phyloP scores from a whole-genome alignment of 2,329 filamentous ascomycete species.

The Harringtonia lauricola region DNA sequence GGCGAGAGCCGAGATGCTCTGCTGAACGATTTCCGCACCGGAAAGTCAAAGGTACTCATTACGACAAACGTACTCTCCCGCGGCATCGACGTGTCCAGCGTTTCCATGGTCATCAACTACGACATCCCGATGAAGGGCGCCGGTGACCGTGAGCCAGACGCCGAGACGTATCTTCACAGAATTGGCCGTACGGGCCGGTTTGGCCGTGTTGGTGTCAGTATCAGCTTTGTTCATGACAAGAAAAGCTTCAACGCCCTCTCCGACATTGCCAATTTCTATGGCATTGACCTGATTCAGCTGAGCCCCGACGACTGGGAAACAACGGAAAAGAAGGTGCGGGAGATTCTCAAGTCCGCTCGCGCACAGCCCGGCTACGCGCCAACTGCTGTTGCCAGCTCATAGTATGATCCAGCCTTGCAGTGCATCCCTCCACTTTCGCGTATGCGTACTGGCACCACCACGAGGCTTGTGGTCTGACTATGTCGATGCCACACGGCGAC shows the following conservation, averaged over 20 bases:
- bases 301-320: slow-evolving; percentile 84
- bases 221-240: slow-evolving; percentile 86
- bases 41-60: slow-evolving; percentile 89
- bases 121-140: slow-evolving; percentile 66
- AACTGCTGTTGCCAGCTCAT: slow-evolving; percentile 7
- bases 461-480: too few relatives aligned
- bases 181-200: slow-evolving; percentile 96
- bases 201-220: slow-evolving; percentile 88
- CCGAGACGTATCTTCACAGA: slow-evolving; percentile 93
- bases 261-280: slow-evolving; percentile 70
- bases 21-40: slow-evolving; percentile 76
- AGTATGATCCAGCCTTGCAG: neutral
- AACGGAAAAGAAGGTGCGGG: slow-evolving; percentile 73
- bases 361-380: slow-evolving; percentile 36
- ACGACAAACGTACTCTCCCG: slow-evolving; percentile 94
- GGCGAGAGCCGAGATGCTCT: slow-evolving; percentile 72
- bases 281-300: slow-evolving; percentile 69
- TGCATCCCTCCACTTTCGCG: neutral
- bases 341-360: slow-evolving; percentile 62
- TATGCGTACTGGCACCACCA: too few relatives aligned
- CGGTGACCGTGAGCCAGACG: slow-evolving; percentile 74
- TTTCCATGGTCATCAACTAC: slow-evolving; percentile 99
- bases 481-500: too few relatives aligned
- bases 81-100: slow-evolving; percentile 82
- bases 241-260: slow-evolving; percentile 70